phyloP scores from a whole-genome alignment of 2,329 filamentous ascomycete genomes.

The Pseudogymnoascus sp. region DNA sequence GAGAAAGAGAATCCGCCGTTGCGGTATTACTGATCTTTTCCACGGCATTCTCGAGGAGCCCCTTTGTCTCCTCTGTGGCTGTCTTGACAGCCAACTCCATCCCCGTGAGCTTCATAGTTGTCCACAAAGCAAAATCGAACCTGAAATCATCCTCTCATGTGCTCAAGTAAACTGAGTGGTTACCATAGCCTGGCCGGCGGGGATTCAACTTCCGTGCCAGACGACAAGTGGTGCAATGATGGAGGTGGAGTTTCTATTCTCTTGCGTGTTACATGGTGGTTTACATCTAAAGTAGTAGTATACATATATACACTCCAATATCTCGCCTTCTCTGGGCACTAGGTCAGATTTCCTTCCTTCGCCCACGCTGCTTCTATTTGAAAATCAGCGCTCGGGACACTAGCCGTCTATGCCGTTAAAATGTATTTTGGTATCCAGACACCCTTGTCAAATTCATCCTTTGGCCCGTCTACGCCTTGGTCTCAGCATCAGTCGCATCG shows the following conservation, averaged over 20 bases:
- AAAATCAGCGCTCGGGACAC: not conserved
- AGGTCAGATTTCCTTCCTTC: not conserved
- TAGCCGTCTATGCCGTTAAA: not conserved
- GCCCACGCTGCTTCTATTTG: not conserved
- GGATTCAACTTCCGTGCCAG: not conserved
- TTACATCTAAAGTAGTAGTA: conserved; percentile 5
- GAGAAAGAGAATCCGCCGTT: too few species aligned
- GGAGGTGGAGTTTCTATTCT: conserved; percentile 4
- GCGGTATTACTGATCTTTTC: too few species aligned
- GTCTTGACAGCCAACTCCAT: too few species aligned
- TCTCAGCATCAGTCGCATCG: not conserved
- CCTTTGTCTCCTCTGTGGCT: too few species aligned
- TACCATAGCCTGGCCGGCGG: too few species aligned
- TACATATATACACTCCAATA: conserved; percentile 8
- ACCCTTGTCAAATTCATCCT: not conserved
- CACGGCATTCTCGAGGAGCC: too few species aligned
- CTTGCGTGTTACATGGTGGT: conserved; percentile 2
- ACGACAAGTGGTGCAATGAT: not conserved
- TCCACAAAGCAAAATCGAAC: too few species aligned
- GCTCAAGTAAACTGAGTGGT: too few species aligned
- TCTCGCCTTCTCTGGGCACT: not conserved
- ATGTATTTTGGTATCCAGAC: not conserved
- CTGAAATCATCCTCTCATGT: too few species aligned
- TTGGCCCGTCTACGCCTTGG: not conserved
- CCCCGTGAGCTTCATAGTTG: too few species aligned